Evolutionary conservation across 2,329 filamentous ascomycete species (phyloP), one percentile per base, ranked within the genome.

Genomic region (Domatiomyces catenatus): DNA sequence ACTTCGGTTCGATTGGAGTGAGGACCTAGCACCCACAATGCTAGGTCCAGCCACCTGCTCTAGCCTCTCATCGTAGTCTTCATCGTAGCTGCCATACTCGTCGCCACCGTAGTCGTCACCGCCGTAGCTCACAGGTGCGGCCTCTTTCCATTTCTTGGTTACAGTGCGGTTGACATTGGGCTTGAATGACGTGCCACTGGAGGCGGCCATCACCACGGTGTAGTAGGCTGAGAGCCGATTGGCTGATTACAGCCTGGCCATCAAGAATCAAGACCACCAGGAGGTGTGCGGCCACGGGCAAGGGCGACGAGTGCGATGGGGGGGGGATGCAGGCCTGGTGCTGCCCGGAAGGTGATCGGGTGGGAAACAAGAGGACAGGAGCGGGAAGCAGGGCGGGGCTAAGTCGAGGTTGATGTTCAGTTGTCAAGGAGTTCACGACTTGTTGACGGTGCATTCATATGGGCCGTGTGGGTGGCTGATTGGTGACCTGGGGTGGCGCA

Each of bases 61-160:
- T 36, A 15, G 32, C 32, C 10, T 15, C 2, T 75, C 71, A 50
- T 76, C 72, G 49, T 80, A 69, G 3, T 74, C 72, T 28, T 81
- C 76, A n/a, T 79, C 76, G 52, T 79, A 76, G 7, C 81, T 77
- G 36, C 83, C 80, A 50, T 74, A 75, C 20, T 76, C 75, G 44
- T 69, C 69, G 32, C 79, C 83, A 36, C 87, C 90, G 89, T 90
- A 95, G 62, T 94, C 90, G 61, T 93, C 88, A 56, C 89, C 90
- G 61, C 90, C 89, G 63, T 96, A 96, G 63, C 80, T 85, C 60
- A 84, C 81, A 52, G 80, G 75, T 66, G 89, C 90, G 36, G 90
- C 90, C 61, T 94, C 84, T 39, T 90, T 83, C 90, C 90, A 96
- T 76, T 94, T 94, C 68, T 83, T 85, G 50, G 89, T 95, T 70